Base-by-base conservation (phyloP, 1,139 yeast species). In the Yamadazyma diospyri region DNA sequence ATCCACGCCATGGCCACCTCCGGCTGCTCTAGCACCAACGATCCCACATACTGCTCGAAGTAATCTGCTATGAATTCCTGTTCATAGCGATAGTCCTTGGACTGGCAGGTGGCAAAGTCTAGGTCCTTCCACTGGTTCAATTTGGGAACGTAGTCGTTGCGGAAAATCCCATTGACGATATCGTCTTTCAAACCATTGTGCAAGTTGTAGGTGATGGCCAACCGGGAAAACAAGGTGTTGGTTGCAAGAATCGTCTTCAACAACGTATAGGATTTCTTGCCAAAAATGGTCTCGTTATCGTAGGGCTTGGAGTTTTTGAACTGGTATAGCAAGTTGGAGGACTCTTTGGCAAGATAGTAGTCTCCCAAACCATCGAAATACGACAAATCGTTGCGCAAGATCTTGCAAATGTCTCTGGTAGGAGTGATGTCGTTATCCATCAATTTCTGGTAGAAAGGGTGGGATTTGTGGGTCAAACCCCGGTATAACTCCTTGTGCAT, bases 301-400 rank as follows among this genome's bases (percentile, higher is more conserved):
- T 39, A 42, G 14, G 44, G 49, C 18, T 21, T 28, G 5, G 44
- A 34, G 20, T 64, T 9, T 51, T 59, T 23, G 57, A 64, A 53
- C 25, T 49, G 51, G 41, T 61, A 67, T 32, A 67, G 51, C 29
- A 66, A 45, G 34, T 56, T 57, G 2, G 70, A 59, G 1, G 69
- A 57, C 38, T 63, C 71, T 16, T 60, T 53, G 6, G 71, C 66
- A 30, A 67, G 50, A 35, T 57, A 64, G 38, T 63, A 64, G 45
- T 67, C 73, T 0, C 73, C 73, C 33, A 67, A 54, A 0, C 73
- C 73, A 41, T 67, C 73, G 34, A 63, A 55, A 33, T 65, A 61
- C n/a, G 69, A 64, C 25, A 66, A 51, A 36, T 65, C 71, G 37
- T 61, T 54, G 27, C 66, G 47, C 20, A 61, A 45, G 4, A 60